phyloP scores from a whole-genome alignment of 768 basidiomycete species.

The Macrolepiota fuliginosa region DNA sequence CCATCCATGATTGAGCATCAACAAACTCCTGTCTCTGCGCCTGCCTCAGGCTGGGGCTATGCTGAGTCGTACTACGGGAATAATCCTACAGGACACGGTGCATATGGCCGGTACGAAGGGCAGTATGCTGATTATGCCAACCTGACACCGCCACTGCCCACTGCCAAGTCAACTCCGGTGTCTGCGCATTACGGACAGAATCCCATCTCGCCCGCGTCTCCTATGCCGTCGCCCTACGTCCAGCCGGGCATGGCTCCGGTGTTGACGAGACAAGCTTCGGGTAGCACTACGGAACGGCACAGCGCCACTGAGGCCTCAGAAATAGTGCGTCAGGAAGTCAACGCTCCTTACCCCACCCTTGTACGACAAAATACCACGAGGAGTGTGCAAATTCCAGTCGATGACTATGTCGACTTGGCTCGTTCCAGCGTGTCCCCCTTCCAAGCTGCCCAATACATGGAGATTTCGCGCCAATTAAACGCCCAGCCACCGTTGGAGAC shows the following conservation, averaged over 20 bases:
- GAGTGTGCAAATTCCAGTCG: conserved; percentile 20
- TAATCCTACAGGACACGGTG: conserved; percentile 19
- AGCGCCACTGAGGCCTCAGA: conserved; percentile 8
- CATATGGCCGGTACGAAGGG: conserved; percentile 8
- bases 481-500: conserved; percentile 34
- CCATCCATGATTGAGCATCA: conserved; percentile 63
- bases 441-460: conserved; percentile 74
- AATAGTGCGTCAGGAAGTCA: conserved; percentile 22
- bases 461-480: conserved; percentile 60
- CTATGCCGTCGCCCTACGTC: conserved; percentile 15
- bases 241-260: conserved; percentile 16
- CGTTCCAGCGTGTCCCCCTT: conserved; percentile 72
- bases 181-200: conserved; percentile 19
- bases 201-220: conserved; percentile 15
- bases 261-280: conserved; percentile 16
- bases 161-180: conserved; percentile 23
- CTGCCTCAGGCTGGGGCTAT: conserved; percentile 30
- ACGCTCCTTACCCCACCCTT: conserved; percentile 18
- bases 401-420: conserved; percentile 62
- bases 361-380: conserved; percentile 14
- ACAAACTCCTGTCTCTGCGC: conserved; percentile 31
- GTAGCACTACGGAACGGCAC: conserved; percentile 18
- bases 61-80: conserved; percentile 17
- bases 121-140: conserved; percentile 29
- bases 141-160: conserved; percentile 25